Evolutionary conservation across 768 basidiomycete genomes (phyloP), one percentile per base, ranked within the genome.

Genomic region (Tephrocybe rancida): DNA sequence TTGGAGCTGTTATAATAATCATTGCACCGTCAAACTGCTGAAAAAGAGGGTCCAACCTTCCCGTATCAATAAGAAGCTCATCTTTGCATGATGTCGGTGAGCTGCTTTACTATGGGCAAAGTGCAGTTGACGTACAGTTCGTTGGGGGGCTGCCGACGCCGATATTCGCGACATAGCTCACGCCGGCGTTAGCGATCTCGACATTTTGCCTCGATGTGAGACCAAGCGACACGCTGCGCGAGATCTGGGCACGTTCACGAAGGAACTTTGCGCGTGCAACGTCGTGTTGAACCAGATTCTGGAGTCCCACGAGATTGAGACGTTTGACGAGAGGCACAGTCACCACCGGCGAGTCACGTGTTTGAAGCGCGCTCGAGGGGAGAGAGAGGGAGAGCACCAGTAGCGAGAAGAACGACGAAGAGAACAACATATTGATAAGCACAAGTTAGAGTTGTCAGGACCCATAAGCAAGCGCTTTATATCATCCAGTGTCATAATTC

Each of bases 1-100:
- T 32, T 32, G 30, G 30, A 32, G 13, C 30, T 32, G 13, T 7
- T 13, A 32, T 7, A 32, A 32, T 32, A 32, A 32, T 6, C 30
- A 13, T 5, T 38, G 8, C n/a, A 18, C 30, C 9, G 37, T 11
- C 5, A 5, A 16, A 5, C 9, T 10, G 37, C n/a, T 11, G 37
- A 5, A 8, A 22, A 13, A 21, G 13, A 22, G n/a, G 13, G 5
- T 19, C 47, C 37, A 29, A 70, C 71, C 82, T 85, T 66, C 83
- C 84, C 1, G 86, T 86, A 64, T 87, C 86, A 48, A 87, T 68
- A 50, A 87, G 62, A 48, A 88, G 73, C 5, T 63, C 48, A 62
- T 82, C 85, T 87, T 39, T 4, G 9, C 35, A 32, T 37, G 2
- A 5, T 3, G n/a, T 47, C 18, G 34, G 18, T 11, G n/a, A 16